Evolutionary conservation across 1,139 yeast species (phyloP), one percentile per base, ranked within the genome.

Genomic region (Blastobotrys elegans): DNA sequence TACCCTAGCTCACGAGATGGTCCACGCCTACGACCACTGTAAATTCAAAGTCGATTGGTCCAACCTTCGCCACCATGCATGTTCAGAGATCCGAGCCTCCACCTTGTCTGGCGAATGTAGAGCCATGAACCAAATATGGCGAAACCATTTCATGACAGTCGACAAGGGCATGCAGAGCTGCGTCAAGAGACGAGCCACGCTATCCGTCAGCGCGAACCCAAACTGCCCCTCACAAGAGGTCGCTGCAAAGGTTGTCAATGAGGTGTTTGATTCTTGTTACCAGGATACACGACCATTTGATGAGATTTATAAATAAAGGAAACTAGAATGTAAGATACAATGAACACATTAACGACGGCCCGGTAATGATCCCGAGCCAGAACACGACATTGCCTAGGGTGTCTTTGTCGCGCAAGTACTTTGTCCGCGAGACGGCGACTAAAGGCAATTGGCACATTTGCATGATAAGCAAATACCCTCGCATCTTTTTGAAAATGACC

Each of bases 281-380:
- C 82, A 82, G 60, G 98, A 92, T 63, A 92, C 98, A 1, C 74
- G 99, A 58, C 98, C 98, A 0, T 92, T 88, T 66, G 98, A 92
- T 60, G 82, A 88, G 60, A 89, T 90, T 27, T 90, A 87, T 63
- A 72, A 84, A 55, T 84, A 50, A 45, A 10, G n/a, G 4, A 18
- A 22, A 1, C 57, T 64, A 90, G 59, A 85, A 88, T 4, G 89
- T 80, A 55, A 92, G 72, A 61, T 92, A 92, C 53, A 88, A 70
- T 1, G 95, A 81, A 63, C 96, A 86, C 70, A 90, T 80, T 59
- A 92, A 67, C 54, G 96, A 82, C 7, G 98, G 97, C 1, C 97
- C 97, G 10, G 85, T 75, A 44, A 88, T 82, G 47, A 92, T 84
- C 7, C 97, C 97, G 48, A 86, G 61, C 98, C 98, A 92, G 68